phyloP scores from a whole-genome alignment of 2,329 filamentous ascomycete species.

The Chaetothyriales sp. region DNA sequence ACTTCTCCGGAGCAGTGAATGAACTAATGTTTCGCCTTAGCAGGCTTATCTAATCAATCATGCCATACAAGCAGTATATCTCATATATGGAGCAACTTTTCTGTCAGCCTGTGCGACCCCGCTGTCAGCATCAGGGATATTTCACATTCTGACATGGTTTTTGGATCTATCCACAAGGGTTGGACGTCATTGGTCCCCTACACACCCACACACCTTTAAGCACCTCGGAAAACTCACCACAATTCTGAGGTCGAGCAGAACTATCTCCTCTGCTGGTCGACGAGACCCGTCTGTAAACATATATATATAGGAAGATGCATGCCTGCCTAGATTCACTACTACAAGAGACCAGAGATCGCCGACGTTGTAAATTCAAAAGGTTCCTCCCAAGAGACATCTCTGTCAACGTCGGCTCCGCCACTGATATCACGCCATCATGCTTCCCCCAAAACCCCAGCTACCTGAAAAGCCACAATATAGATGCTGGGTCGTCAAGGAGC shows the following conservation, averaged over 20 bases:
- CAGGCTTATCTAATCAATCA: not conserved
- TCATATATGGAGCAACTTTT: not conserved
- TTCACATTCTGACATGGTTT: not conserved
- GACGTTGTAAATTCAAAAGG: not conserved
- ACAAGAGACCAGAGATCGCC: not conserved
- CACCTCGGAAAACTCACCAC: not conserved
- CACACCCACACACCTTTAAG: not conserved
- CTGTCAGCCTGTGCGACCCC: not conserved
- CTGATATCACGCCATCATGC: not conserved
- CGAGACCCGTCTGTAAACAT: not conserved
- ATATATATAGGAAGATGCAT: not conserved
- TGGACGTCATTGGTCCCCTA: not conserved
- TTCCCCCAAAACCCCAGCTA: not conserved
- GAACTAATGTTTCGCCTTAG: not conserved
- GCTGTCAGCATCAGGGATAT: not conserved
- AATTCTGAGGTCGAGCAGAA: not conserved
- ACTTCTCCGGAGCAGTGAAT: not conserved
- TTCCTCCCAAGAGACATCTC: not conserved
- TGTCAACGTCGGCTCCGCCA: not conserved
- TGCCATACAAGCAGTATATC: not conserved
- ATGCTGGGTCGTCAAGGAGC: not conserved
- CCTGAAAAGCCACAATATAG: not conserved
- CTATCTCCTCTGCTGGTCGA: not conserved
- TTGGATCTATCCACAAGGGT: not conserved
- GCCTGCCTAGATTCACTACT: not conserved